Evolutionary conservation across 257 asterid genomes (phyloP), one percentile per base, ranked within the genome.

Genomic region (Primulina huaijiensis): DNA sequence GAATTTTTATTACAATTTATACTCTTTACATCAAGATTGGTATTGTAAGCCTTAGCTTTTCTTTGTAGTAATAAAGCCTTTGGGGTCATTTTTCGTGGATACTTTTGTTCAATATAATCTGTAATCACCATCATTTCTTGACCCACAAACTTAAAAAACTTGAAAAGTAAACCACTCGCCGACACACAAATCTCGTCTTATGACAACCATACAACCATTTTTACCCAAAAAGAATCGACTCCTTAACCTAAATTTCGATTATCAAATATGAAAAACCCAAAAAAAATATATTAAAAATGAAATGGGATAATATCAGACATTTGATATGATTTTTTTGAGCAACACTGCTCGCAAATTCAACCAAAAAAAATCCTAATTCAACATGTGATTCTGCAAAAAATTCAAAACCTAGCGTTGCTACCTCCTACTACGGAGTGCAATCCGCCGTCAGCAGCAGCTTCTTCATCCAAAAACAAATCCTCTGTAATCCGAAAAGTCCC

Each of bases 401-500:
- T 5, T 21, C 31, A 2, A 43, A 12, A 35, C 25, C 34, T 17
- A n/a, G 10, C 9, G 20, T 16, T 78, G 53, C 73, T 78, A 62
- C 78, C 43, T 64, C 82, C 90, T 55, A 86, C 92, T 2, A 90
- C 89, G 17, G 92, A 86, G 7, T 73, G 52, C 80, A 87, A 77
- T 7, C 92, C 92, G 50, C 90, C 87, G 9, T 68, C 80, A 12
- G 77, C 81, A 19, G 77, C 83, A 69, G 82, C 90, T 35, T 87
- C 90, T 62, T 90, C 96, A 65, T 83, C 90, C 65, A 86, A 64
- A 68, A 81, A 88, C 85, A 84, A 81, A 78, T 90, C 86, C 65
- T 90, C 96, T 34, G 89, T 80, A 53, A 76, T 80, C 78, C 96
- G 84, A 33, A 86, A 77, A 58, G 78, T 50, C 30, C 90, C 87